Evolutionary conservation across 208 protist genomes (phyloP), one percentile per base, ranked within the genome.

Genomic region (Naegleria lovaniensis): DNA sequence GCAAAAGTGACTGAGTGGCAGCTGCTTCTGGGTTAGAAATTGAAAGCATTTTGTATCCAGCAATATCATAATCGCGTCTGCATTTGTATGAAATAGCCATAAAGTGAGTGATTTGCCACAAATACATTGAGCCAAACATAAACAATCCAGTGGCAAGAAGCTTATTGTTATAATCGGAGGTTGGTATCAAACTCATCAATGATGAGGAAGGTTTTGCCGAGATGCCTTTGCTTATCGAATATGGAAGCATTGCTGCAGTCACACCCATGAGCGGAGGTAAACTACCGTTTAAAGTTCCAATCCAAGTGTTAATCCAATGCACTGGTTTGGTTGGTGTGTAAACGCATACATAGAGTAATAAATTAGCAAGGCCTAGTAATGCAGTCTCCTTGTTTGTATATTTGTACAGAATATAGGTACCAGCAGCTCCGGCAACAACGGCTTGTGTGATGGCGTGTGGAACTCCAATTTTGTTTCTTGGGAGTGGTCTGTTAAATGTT

Each of bases 91-190:
- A 33, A 40, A 89, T 89, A 22, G 51, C 43, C 85, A 89, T 89
- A 29, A 89, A 89, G 51, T 67, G 85, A 38, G n/a, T 5, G 41
- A 89, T 89, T 89, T 89, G 85, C 85, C 85, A 89, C 19, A 89
- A 67, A 67, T 89, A 89, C 85, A 89, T 89, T 0, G 41, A 39
- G 13, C 41, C 48, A 67, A 52, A 52, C 85, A 89, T 67, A n/a
- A 67, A 89, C 19, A 89, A 39, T 67, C 48, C 41, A 75, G 51
- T 67, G 2, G n/a, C 29, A 25, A 79, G n/a, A 13, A 79, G 29
- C n/a, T 79, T 79, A 9, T 11, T 36, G 36, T 79, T 79, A 79
- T 79, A 79, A 79, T 79, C 67, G 29, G 16, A 36, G 22, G 55
- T 22, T 22, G 55, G 55, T 22, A 67, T 15, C 22, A 67, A 67